Evolutionary conservation across 257 asterid species (phyloP), one percentile per base, ranked within the genome.

Genomic region (Solanum clarkiae): DNA sequence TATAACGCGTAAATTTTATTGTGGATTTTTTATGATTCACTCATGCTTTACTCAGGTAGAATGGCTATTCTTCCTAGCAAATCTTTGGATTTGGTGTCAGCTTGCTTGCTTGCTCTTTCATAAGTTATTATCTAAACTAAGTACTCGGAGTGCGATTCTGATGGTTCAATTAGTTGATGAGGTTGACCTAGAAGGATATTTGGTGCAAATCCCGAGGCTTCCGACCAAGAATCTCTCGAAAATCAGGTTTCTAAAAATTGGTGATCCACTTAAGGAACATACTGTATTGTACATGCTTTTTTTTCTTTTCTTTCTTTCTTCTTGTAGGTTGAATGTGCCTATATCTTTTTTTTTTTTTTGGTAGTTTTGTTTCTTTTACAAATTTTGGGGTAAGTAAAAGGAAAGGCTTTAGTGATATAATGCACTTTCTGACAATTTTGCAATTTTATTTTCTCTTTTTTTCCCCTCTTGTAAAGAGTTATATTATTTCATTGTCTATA

Each of bases 371-470:
- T 36, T 42, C 5, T 22, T 68, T 65, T 10, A 26, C 62, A 1
- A 29, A 10, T 57, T 44, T 56, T 29, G 24, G 36, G 16, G 84
- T 36, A 82, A 65, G 63, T 81, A 86, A 84, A 84, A 87, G 86
- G 62, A 70, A 84, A 69, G 85, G 84, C 57, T 45, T 71, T 20
- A 59, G 18, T 49, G 17, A 47, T 36, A 57, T 70, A 42, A 11
- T 86, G 80, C 86, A 77, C 85, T 87, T 87, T 69, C 85, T 57
- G 29, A 59, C 55, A 69, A 55, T 84, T 86, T 87, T 87, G 85
- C 53, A 84, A 80, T 57, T 26, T 32, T 2, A 32, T 32, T 70
- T 36, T 69, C 7, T 68, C 49, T 36, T 5, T 4, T 17, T 70
- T 69, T 29, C 10, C 42, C 0, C 9, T 40, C 80, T 24, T 71